Base-by-base conservation (phyloP, 2,329 filamentous ascomycete genomes). In the Fonsecaea pugnacius region DNA sequence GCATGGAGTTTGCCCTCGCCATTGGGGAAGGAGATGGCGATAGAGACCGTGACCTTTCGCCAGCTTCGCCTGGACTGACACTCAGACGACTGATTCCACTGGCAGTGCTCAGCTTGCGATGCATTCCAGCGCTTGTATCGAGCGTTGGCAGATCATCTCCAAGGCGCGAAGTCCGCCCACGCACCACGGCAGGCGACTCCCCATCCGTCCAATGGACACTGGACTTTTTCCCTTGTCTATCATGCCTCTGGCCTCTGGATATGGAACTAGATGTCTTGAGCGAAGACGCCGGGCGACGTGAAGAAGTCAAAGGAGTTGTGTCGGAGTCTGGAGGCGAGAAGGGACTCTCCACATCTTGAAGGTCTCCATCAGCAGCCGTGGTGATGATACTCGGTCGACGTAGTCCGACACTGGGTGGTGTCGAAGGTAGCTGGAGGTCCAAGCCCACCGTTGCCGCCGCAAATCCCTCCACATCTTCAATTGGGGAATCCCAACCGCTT, bases 1-100 rank as follows among this genome's bases (percentile, higher is more conserved):
- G 86, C 71, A 92, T 91, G 8, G 90, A 91, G 51, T 90, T 86
- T 66, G 90, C 90, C 70, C 87, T 83, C 27, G 84, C 85, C 58
- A 93, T 76, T 18, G 90, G 89, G 10, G 86, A 83, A 8, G 85
- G 83, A 18, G 88, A 88, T 1, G 85, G 81, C 1, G 89, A 87
- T 43, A 88, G 81, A 50, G 89, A 89, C 51, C 84, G 80, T 58
- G 78, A 75, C 54, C 77, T 71, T 27, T 82, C 82, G 21, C 78
- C 79, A 6, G 86, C 85, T 32, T 66, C 67, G n/a, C 46, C 60
- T 12, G 56, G 60, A 18, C 43, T 24, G 21, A 61, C 51, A 30
- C 77, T 79, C 62, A 85, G 81, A 70, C 69, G 67, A 46, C 62
- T 65, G 78, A 85, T 73, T 78, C 80, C 75, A 57, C 75, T 75